Base-by-base conservation (phyloP, 805 yeast species). In the Yamadazyma endophytica region DNA sequence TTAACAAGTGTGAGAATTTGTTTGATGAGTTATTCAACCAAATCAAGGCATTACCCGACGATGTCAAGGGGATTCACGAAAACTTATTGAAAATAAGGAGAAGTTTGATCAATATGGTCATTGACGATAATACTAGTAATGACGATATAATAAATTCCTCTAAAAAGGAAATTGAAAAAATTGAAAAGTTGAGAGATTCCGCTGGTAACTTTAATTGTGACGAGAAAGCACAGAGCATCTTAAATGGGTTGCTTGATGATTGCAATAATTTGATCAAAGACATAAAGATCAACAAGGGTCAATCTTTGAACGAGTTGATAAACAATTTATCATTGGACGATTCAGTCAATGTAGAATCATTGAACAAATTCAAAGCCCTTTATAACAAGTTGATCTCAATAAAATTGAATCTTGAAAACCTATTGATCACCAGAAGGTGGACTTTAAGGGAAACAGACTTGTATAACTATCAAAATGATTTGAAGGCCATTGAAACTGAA, bases 381-480 rank as follows among this genome's bases (percentile, higher is more conserved):
- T 89, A 84, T 58, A 69, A 74, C 29, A 69, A 75, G 36, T 64
- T 92, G 43, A 62, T 74, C 18, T 75, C 71, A 26, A 68, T 87
- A 44, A 85, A 87, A 54, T 68, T 76, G 15, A 79, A 80, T 13
- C 69, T 92, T 39, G 96, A 86, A 46, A 86, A 85, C 44, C 64
- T 92, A 40, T 68, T 90, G 46, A 77, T 92, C 26, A 92, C 98
- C 3, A 79, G 96, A 58, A 75, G 98, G 55, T 92, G 99, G 99
- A 90, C 97, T 2, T 67, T 92, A 62, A 77, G 99, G 50, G 96
- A 89, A 50, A 92, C 98, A 0, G 99, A 92, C 60, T 68, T 92
- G 39, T 92, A 83, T 61, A 70, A 73, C 29, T 89, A 84, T 54
- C 95, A 88, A 58, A 77, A 80, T 49, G 69, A 70, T 40, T 66